These are phyloP conservation scores for Atkinsonella texensis DNA, from an alignment of 2,329 filamentous ascomycete genomes.

Conservation along the genomic window DNA sequence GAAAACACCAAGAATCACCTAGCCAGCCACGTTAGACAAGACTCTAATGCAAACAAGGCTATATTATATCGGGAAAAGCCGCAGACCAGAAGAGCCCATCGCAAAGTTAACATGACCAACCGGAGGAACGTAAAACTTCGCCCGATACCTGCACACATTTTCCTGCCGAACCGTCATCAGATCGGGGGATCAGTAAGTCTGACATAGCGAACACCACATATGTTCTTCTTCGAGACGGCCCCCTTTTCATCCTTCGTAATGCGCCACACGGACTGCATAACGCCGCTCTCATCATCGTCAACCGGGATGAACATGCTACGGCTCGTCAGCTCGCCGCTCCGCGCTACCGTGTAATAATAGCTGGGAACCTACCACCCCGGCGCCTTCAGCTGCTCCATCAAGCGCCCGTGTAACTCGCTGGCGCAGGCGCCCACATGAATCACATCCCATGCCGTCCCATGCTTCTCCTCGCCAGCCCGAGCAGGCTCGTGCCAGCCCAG, in stretches of 20 bases:
- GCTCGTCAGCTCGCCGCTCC: conserved; percentile 7
- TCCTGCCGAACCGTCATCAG: background rate
- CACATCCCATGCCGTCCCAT: conserved; percentile 62
- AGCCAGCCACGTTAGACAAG: too few relatives aligned
- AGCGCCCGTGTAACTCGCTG: conserved; percentile 52
- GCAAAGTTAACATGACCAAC: too few relatives aligned
- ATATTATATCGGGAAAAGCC: too few relatives aligned
- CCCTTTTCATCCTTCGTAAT: conserved; percentile 62
- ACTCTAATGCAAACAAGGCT: too few relatives aligned
- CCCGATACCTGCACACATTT: too few relatives aligned
- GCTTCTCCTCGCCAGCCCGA: conserved; percentile 32
- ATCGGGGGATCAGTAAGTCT: conserved; percentile 59
- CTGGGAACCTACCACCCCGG: conserved; percentile 52
- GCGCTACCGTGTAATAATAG: too few relatives aligned
- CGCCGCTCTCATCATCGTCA: conserved; percentile 35
- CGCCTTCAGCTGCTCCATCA: conserved; percentile 65
- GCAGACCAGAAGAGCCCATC: too few relatives aligned
- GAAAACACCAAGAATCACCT: too few relatives aligned
- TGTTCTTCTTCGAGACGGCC: conserved; percentile 43
- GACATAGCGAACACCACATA: conserved; percentile 67
- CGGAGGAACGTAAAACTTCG: too few relatives aligned
- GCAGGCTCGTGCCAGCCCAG: conserved; percentile 43
- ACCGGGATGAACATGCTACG: conserved; percentile 65
- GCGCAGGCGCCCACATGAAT: conserved; percentile 94
- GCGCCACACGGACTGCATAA: conserved; percentile 56